phyloP scores from a whole-genome alignment of 1,284 basidiomycete genomes.

The Heimioporus punctisporus region DNA sequence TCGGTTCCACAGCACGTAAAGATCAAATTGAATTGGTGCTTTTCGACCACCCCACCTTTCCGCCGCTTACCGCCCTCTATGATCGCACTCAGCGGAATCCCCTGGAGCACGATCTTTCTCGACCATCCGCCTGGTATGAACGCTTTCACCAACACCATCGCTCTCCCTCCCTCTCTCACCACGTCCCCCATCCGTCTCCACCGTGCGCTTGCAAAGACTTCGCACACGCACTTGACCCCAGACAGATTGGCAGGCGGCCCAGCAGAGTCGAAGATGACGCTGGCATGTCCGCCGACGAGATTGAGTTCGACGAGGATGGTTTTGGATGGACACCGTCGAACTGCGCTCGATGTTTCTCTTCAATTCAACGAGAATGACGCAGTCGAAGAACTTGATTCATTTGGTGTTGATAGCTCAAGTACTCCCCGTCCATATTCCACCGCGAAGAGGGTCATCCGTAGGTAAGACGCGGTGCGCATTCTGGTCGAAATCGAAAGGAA shows the following conservation, averaged over 20 bases:
- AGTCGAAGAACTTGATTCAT: conserved; percentile 26
- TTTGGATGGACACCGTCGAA: conserved; percentile 17
- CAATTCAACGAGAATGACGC: conserved; percentile 28
- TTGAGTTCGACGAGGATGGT: conserved; percentile 28
- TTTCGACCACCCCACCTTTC: conserved; percentile 6
- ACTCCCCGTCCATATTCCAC: no score
- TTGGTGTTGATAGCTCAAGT: no score
- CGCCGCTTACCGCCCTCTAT: background rate
- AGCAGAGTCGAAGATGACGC: conserved; percentile 21
- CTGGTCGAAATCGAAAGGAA: no score
- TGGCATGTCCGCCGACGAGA: conserved; percentile 13
- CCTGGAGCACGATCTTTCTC: conserved; percentile 30
- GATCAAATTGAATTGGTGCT: conserved; percentile 23
- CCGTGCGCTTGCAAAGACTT: conserved; percentile 19
- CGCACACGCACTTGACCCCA: conserved; percentile 24
- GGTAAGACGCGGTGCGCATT: no score
- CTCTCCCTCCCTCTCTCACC: conserved; percentile 12
- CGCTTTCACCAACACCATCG: conserved; percentile 26
- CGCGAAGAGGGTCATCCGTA: no score
- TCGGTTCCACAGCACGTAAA: conserved; percentile 25
- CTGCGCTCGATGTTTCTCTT: conserved; percentile 16
- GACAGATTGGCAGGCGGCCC: conserved; percentile 24
- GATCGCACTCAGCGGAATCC: conserved; percentile 19
- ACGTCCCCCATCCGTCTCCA: conserved; percentile 26
- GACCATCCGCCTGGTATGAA: conserved; percentile 28